Conservation (phyloP, 768 basidiomycete species). For the Suillus plorans region DNA sequence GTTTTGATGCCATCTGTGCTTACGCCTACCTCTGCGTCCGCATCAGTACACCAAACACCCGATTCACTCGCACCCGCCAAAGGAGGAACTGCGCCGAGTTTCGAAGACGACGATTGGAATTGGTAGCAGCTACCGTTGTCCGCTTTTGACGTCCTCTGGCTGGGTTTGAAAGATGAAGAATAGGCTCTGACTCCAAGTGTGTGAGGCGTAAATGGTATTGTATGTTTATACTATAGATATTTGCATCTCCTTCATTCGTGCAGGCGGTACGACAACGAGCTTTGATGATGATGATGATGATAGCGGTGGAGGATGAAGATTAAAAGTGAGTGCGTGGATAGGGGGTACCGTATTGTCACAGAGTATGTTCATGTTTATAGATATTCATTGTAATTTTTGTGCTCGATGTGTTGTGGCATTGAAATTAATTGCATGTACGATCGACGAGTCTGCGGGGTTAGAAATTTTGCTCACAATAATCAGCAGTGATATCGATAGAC, state of each 20-base stretch:
- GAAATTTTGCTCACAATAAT: neutral
- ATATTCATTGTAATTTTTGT: neutral
- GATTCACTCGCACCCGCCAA: slow-evolving; percentile 6
- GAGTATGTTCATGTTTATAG: neutral
- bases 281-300: neutral
- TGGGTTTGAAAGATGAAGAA: neutral
- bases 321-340: neutral
- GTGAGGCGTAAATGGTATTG: neutral
- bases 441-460: neutral
- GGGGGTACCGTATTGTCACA: neutral
- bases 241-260: neutral
- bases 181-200: neutral
- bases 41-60: slow-evolving; percentile 4
- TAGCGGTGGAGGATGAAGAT: neutral
- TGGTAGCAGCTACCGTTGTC: slow-evolving; percentile 38
- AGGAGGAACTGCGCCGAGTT: slow-evolving; percentile 12
- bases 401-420: neutral
- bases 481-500: neutral
- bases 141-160: neutral
- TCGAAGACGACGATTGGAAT: slow-evolving; percentile 59
- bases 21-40: slow-evolving; percentile 18
- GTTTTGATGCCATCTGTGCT: slow-evolving; percentile 33
- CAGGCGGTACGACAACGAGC: neutral
- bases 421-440: neutral
- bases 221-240: neutral